Conservation (phyloP, 2,329 filamentous ascomycete species). For the Westerdykella ornata region DNA sequence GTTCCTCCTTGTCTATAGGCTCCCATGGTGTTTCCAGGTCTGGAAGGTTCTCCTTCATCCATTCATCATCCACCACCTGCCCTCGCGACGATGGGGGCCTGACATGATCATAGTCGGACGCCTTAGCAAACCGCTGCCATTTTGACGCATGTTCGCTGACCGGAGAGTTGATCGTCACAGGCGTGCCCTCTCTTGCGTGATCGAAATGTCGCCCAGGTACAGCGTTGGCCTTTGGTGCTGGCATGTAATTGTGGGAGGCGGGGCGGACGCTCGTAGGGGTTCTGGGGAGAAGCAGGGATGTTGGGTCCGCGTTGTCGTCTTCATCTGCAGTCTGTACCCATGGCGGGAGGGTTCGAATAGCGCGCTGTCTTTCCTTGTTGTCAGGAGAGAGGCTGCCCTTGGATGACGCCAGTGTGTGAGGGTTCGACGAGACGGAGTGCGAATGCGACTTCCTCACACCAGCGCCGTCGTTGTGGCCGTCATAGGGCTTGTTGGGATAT, state of each 20-base stretch:
- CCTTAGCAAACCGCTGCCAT: slow-evolving; percentile 35
- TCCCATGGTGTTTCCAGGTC: slow-evolving; percentile 48
- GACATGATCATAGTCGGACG: slow-evolving; percentile 23
- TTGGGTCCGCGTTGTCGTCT: slow-evolving; percentile 28
- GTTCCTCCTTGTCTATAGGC: slow-evolving; percentile 48
- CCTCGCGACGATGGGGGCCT: slow-evolving; percentile 24
- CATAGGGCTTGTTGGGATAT: slow-evolving; percentile 11
- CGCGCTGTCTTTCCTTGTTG: slow-evolving; percentile 29
- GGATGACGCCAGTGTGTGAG: slow-evolving; percentile 31
- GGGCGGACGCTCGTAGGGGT: slow-evolving; percentile 30
- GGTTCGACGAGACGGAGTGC: slow-evolving; percentile 32
- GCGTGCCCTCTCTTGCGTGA: slow-evolving; percentile 33
- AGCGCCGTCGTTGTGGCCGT: slow-evolving; percentile 21
- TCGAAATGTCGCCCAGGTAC: slow-evolving; percentile 37
- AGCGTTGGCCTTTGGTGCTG: slow-evolving; percentile 34
- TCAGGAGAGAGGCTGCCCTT: slow-evolving; percentile 18
- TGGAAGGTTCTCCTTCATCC: slow-evolving; percentile 46
- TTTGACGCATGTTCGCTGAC: slow-evolving; percentile 33
- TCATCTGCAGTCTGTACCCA: slow-evolving; percentile 37
- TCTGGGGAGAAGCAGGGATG: slow-evolving; percentile 29
- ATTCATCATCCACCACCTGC: slow-evolving; percentile 38
- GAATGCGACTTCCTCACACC: slow-evolving; percentile 27
- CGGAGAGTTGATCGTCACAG: slow-evolving; percentile 32
- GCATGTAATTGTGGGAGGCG: slow-evolving; percentile 35
- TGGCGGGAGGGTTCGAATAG: slow-evolving; percentile 32